These are phyloP conservation scores for Eimeria falciformis DNA, from an alignment of 169 alveolate genomes.

Conservation along the genomic window DNA sequence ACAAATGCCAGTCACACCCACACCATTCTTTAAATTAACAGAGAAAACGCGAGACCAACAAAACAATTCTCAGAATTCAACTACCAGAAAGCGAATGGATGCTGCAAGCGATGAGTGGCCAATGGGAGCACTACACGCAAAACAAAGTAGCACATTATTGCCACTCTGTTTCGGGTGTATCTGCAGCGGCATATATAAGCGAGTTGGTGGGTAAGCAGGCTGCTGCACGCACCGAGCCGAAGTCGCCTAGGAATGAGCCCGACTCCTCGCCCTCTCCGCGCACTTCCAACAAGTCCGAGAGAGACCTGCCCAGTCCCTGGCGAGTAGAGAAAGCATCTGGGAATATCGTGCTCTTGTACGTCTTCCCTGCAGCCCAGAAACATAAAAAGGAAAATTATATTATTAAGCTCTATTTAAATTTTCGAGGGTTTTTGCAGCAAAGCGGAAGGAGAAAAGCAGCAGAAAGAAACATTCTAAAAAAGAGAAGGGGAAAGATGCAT, in stretches of 20 bases:
- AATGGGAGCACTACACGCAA: no score
- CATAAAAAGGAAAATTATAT: not conserved
- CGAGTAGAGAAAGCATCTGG: conserved; percentile 24
- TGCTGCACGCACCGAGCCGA: no score
- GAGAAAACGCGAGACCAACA: not conserved
- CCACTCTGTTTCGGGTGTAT: no score
- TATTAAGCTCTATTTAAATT: not conserved
- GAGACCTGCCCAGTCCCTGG: conserved; percentile 2
- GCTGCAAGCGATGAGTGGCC: no score
- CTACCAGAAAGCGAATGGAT: no score
- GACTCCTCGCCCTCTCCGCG: not conserved
- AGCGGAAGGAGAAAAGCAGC: not conserved
- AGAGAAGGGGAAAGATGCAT: not conserved
- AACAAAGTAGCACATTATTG: no score
- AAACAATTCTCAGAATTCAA: not conserved
- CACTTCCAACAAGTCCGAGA: conserved; percentile 56
- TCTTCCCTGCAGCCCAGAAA: conserved; percentile 30
- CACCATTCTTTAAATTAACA: not conserved
- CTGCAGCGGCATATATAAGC: no score
- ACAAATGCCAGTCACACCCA: not conserved
- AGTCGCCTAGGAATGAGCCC: no score
- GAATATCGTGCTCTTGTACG: conserved; percentile 60
- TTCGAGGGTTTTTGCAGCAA: no score
- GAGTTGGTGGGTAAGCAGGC: no score
- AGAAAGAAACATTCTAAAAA: not conserved